Evolutionary conservation across 129 eudicot species (phyloP).

Genomic region (Ambrosia artemisiifolia): DNA sequence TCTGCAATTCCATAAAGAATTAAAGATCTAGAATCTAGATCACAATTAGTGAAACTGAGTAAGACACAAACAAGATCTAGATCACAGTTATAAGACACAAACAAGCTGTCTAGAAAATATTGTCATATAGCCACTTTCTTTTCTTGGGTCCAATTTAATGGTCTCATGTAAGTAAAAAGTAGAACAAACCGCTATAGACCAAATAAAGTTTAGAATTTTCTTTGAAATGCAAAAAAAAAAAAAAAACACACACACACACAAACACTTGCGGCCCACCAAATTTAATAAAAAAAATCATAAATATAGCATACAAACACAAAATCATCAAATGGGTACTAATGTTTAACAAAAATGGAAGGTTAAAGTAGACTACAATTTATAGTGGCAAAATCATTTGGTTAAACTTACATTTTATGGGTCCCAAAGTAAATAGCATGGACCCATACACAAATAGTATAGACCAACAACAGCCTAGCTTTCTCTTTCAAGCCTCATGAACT

Average conservation of each 20-base stretch:
- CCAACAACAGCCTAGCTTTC: background rate
- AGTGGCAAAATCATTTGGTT: background rate
- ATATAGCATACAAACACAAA: background rate
- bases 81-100: background rate
- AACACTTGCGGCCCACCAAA: background rate
- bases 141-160: background rate
- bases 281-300: background rate
- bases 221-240: background rate
- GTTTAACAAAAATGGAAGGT: background rate
- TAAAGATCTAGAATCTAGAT: background rate
- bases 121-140: background rate
- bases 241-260: no score
- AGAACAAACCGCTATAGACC: background rate
- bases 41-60: background rate
- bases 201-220: background rate
- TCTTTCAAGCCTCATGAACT: background rate
- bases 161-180: background rate
- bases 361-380: background rate
- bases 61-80: background rate
- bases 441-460: no score
- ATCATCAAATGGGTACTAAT: background rate
- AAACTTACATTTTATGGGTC: slow-evolving; percentile 2
- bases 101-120: background rate
- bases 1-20: background rate
- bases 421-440: no score